These are phyloP conservation scores for Phytophthora niederhauseri DNA, from an alignment of 352 stramenopile genomes.

Conservation along the genomic window DNA sequence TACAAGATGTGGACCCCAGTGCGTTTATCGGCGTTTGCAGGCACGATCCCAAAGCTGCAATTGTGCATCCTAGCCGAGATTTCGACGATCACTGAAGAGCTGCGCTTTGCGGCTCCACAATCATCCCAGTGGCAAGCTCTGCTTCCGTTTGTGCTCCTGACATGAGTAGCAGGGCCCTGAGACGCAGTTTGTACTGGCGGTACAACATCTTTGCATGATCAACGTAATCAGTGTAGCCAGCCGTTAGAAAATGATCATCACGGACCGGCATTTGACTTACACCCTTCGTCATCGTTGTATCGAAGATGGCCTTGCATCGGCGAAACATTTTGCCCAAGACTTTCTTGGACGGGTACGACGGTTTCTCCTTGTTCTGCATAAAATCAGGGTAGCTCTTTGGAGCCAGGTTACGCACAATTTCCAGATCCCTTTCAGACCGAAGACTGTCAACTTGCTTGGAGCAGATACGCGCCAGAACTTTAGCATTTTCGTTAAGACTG, in stretches of 20 bases:
- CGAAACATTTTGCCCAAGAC: conserved; percentile 81
- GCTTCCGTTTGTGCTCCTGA: conserved; percentile 66
- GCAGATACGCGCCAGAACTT: conserved; percentile 70
- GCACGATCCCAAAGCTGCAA: conserved; percentile 62
- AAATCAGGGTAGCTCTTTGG: conserved; percentile 80
- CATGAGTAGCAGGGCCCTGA: conserved; percentile 61
- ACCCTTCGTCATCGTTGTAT: conserved; percentile 43
- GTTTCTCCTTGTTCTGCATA: conserved; percentile 76
- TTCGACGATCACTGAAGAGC: conserved; percentile 45
- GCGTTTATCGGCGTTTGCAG: conserved; percentile 24
- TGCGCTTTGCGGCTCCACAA: conserved; percentile 61
- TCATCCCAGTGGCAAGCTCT: conserved; percentile 79
- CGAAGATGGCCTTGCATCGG: conserved; percentile 57
- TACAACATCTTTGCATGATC: conserved; percentile 52
- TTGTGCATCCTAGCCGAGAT: conserved; percentile 66
- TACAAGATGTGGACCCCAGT: conserved; percentile 39
- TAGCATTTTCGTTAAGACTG: conserved; percentile 52
- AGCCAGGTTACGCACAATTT: conserved; percentile 53
- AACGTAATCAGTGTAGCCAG: conserved; percentile 58
- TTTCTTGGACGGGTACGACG: conserved; percentile 70
- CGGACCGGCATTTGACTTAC: conserved; percentile 41
- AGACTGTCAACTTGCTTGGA: conserved; percentile 76
- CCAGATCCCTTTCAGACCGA: conserved; percentile 57
- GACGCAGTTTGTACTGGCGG: conserved; percentile 65
- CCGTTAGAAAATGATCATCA: conserved; percentile 58